Conservation (phyloP, 169 alveolate species). For the Perkinsus marinus region DNA sequence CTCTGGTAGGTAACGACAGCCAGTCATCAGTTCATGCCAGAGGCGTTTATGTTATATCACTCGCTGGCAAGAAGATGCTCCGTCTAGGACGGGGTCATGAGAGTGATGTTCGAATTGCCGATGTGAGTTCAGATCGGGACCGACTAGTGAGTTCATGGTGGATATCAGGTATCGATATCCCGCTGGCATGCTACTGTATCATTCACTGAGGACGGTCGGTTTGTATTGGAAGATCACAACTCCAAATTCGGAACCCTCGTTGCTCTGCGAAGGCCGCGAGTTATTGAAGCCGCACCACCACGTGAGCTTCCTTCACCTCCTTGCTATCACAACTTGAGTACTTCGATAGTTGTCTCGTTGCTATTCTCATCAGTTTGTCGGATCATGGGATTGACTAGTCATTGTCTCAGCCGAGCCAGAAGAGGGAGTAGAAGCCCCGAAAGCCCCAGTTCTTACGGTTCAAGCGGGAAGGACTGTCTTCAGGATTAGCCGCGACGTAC, state of each 20-base stretch:
- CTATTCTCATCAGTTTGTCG: too few species aligned
- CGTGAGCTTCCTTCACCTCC: neutral
- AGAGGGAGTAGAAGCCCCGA: neutral
- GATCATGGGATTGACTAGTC: neutral
- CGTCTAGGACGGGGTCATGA: conserved; percentile 94
- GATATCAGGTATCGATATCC: conserved; percentile 65
- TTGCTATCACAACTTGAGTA: too few species aligned
- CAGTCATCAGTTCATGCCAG: conserved; percentile 11
- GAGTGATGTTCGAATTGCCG: conserved; percentile 91
- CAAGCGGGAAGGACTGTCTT: neutral
- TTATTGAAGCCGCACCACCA: conserved; percentile 15
- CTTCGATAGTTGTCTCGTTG: too few species aligned
- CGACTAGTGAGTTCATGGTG: neutral
- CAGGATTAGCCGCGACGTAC: neutral
- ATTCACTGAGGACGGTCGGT: conserved; percentile 59
- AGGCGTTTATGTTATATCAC: conserved; percentile 60
- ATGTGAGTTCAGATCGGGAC: conserved; percentile 36
- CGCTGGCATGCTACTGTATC: conserved; percentile 86
- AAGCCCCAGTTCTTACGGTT: neutral
- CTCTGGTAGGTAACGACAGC: conserved; percentile 42
- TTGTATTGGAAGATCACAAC: conserved; percentile 83
- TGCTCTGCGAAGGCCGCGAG: conserved; percentile 55
- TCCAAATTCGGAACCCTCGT: conserved; percentile 97
- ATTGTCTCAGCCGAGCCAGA: neutral
- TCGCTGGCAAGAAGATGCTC: conserved; percentile 49